These are phyloP conservation scores for Logfia minima DNA, from an alignment of 129 eudicot genomes.

Conservation along the genomic window DNA sequence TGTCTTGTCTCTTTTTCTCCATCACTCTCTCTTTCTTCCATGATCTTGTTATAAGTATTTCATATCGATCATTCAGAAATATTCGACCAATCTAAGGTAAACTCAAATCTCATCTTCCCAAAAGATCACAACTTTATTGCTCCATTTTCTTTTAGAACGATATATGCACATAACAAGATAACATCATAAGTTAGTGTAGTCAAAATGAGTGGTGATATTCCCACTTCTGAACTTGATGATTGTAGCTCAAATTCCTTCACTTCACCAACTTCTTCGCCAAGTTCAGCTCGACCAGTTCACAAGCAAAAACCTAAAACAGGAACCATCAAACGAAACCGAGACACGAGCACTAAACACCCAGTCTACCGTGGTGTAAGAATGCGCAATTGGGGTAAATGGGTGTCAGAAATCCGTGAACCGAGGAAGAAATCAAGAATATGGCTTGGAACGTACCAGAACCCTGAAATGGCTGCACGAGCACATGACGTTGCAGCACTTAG, in stretches of 20 bases:
- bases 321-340: conserved; percentile 43
- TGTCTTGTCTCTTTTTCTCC: conserved; percentile 25
- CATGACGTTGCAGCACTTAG: conserved; percentile 91
- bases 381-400: conserved; percentile 97
- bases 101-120: conserved; percentile 25
- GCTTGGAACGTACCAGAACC: conserved; percentile 84
- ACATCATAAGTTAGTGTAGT: conserved; percentile 5
- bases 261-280: conserved; percentile 33
- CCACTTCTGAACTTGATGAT: conserved; percentile 42
- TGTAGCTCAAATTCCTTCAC: conserved; percentile 36
- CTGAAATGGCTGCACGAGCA: conserved; percentile 99
- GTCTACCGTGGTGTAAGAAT: conserved; percentile 85
- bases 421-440: conserved; percentile 86
- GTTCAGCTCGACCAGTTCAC: conserved; percentile 13
- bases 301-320: conserved; percentile 23
- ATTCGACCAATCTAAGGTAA: conserved; percentile 4
- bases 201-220: conserved; percentile 19
- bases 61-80: conserved; percentile 14
- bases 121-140: conserved; percentile 26
- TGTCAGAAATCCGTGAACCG: conserved; percentile 93
- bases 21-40: conserved; percentile 9
- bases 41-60: conserved; percentile 19
- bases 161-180: conserved; percentile 8
- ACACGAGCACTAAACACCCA: conserved; percentile 55
- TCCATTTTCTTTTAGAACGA: conserved; percentile 15